These are phyloP conservation scores for Raffaelea arxii DNA, from an alignment of 2,329 filamentous ascomycete genomes.

Conservation along the genomic window DNA sequence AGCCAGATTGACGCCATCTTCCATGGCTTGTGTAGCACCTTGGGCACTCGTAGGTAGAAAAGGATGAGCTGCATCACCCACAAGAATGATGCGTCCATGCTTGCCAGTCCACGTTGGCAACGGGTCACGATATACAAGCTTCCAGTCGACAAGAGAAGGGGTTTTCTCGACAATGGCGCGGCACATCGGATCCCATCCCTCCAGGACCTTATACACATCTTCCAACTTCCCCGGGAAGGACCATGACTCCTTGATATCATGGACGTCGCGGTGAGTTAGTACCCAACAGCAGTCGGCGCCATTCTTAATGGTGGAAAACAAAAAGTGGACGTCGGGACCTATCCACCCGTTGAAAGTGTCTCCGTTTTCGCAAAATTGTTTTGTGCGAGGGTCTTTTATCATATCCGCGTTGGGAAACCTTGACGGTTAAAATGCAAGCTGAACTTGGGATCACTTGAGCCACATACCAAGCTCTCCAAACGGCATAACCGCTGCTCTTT, in stretches of 20 bases:
- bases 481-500: conserved; percentile 40
- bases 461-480: conserved; percentile 42
- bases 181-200: conserved; percentile 41
- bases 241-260: conserved; percentile 46
- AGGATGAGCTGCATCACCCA: conserved; percentile 41
- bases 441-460: background rate
- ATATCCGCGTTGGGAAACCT: conserved; percentile 40
- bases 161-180: conserved; percentile 38
- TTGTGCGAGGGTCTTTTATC: conserved; percentile 40
- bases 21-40: conserved; percentile 40
- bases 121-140: conserved; percentile 39
- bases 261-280: conserved; percentile 42
- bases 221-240: conserved; percentile 41
- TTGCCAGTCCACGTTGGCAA: conserved; percentile 38
- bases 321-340: conserved; percentile 45
- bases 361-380: conserved; percentile 43
- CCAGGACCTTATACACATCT: conserved; percentile 39
- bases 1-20: conserved; percentile 38
- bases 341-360: conserved; percentile 52
- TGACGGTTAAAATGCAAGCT: background rate
- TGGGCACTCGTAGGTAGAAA: conserved; percentile 38
- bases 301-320: conserved; percentile 47
- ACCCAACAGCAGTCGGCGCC: conserved; percentile 50
- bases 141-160: conserved; percentile 37
- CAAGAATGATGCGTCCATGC: conserved; percentile 30